phyloP scores from a whole-genome alignment of 2,329 filamentous ascomycete species.

The Trichoderma asperellum region DNA sequence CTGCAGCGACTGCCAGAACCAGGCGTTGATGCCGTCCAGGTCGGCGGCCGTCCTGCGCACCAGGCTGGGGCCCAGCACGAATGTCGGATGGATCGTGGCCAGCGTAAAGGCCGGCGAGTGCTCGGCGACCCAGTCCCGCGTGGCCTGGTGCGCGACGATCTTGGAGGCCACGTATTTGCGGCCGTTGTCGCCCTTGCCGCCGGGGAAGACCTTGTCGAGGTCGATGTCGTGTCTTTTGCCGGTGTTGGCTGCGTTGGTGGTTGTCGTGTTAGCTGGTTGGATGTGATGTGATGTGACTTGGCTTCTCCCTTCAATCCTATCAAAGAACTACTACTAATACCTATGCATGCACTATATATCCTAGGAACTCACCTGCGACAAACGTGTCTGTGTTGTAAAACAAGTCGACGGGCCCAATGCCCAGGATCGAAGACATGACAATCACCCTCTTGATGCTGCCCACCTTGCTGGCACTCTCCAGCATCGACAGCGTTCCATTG shows the following conservation, averaged over 20 bases:
- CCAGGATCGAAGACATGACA: conserved; percentile 30
- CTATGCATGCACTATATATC: background rate
- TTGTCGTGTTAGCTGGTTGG: background rate
- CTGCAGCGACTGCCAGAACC: conserved; percentile 27
- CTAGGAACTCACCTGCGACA: conserved; percentile 13
- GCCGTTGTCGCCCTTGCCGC: background rate
- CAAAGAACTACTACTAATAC: background rate
- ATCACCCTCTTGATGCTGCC: conserved; percentile 29
- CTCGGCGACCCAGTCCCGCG: conserved; percentile 27
- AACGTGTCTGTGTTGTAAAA: conserved; percentile 8
- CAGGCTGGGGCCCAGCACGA: conserved; percentile 31
- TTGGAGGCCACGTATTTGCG: conserved; percentile 31
- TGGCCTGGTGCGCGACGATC: conserved; percentile 31
- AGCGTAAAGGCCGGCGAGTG: conserved; percentile 29
- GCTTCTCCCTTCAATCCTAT: no score
- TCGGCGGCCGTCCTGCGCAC: conserved; percentile 23
- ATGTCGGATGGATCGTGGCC: conserved; percentile 30
- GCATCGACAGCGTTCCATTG: conserved; percentile 26
- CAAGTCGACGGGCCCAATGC: conserved; percentile 22
- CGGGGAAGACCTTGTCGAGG: conserved; percentile 8
- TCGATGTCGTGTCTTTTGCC: conserved; percentile 20
- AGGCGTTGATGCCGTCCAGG: conserved; percentile 29
- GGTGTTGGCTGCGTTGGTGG: background rate
- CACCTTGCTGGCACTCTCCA: conserved; percentile 25
- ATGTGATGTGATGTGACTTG: background rate